phyloP scores from a whole-genome alignment of 129 eudicot genomes.

The Saposhnikovia divaricata region DNA sequence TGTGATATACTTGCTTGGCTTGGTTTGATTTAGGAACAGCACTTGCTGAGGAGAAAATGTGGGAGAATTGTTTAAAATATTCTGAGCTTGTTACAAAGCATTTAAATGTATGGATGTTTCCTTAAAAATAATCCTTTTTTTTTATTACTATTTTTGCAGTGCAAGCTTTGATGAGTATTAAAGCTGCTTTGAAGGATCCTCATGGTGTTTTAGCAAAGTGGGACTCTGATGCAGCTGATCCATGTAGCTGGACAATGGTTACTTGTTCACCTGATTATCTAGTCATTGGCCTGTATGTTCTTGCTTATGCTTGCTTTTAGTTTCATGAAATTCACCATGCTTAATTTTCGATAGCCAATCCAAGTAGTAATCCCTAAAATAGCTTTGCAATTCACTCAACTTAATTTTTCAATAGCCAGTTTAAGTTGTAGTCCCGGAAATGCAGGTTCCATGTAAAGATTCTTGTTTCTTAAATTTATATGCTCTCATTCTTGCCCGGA shows the following conservation, averaged over 20 bases:
- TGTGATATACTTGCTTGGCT: neutral
- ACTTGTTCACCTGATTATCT: conserved; percentile 54
- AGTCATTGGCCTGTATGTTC: conserved; percentile 65
- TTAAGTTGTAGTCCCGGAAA: neutral
- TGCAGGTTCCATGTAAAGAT: neutral
- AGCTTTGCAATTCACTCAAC: neutral
- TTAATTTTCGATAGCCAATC: neutral
- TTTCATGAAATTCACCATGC: neutral
- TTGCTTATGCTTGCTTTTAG: neutral
- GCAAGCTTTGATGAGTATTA: conserved; percentile 82
- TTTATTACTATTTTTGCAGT: conserved; percentile 25
- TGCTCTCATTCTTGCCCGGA: neutral
- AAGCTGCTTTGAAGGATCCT: conserved; percentile 51
- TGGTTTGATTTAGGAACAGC: neutral
- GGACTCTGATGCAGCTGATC: conserved; percentile 74
- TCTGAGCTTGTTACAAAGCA: neutral
- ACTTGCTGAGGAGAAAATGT: neutral
- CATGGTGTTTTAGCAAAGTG: conserved; percentile 53
- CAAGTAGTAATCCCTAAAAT: neutral
- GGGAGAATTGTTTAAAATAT: neutral
- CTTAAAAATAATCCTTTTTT: neutral
- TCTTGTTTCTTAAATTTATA: neutral
- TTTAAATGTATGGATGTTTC: neutral
- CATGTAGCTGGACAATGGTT: conserved; percentile 78
- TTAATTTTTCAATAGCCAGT: neutral